Conservation (phyloP, 2,329 filamentous ascomycete species). For the Paraphaeosphaeria minitans region DNA sequence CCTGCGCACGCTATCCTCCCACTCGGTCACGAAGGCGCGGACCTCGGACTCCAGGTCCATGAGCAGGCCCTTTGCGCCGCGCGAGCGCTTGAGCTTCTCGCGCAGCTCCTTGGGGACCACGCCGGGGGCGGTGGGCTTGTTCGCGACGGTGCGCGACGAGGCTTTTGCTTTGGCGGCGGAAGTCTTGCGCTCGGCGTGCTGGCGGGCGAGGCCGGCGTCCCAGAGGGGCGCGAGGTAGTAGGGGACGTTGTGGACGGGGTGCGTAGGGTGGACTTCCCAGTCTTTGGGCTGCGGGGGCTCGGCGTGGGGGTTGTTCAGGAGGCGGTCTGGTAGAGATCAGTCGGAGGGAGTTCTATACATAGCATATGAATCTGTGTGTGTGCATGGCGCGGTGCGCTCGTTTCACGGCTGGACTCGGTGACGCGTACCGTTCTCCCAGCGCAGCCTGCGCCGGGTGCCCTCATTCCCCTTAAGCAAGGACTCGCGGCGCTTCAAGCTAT, state of each 20-base stretch:
- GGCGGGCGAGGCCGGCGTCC: conserved; percentile 63
- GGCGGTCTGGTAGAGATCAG: conserved; percentile 65
- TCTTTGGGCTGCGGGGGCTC: conserved; percentile 82
- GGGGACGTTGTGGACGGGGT: conserved; percentile 77
- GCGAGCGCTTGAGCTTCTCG: conserved; percentile 77
- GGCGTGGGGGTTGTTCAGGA: conserved; percentile 84
- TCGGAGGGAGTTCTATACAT: not conserved
- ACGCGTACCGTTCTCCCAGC: conserved; percentile 87
- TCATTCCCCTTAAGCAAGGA: conserved; percentile 86
- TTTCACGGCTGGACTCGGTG: conserved; percentile 15
- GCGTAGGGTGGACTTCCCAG: conserved; percentile 81
- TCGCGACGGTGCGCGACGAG: conserved; percentile 41
- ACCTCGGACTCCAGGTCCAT: conserved; percentile 86
- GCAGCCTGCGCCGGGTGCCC: conserved; percentile 80
- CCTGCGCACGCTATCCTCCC: conserved; percentile 60
- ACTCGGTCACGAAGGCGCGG: conserved; percentile 70
- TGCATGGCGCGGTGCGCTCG: conserved; percentile 6
- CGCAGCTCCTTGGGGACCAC: conserved; percentile 80
- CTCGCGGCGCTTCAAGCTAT: conserved; percentile 71
- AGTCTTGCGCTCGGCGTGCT: conserved; percentile 52
- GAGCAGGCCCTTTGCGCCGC: conserved; percentile 78
- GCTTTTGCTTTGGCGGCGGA: conserved; percentile 43
- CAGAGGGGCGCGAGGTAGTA: conserved; percentile 89
- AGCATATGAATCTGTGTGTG: not conserved
- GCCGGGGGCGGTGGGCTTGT: conserved; percentile 51